Percentiles rank a stretch among this genome's conserved stretches.
Evolutionary conservation across 1,284 basidiomycete species (phyloP).

Genomic region (Sporisorium sorghi): DNA sequence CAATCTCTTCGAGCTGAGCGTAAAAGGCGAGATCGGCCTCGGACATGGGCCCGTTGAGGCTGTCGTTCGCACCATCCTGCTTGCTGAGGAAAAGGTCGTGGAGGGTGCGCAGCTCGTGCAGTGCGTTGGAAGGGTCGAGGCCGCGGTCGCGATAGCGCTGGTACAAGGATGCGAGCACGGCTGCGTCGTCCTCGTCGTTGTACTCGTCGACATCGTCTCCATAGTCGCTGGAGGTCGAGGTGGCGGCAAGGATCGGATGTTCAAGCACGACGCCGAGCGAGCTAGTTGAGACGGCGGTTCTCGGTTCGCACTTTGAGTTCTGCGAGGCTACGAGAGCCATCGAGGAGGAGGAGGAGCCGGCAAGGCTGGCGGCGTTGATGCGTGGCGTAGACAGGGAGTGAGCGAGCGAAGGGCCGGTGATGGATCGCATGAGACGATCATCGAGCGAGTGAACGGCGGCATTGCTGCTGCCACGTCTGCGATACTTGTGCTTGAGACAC

Average conservation of each 20-base stretch:
- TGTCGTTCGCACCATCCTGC: constrained; percentile 39
- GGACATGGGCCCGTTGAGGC: constrained; percentile 47
- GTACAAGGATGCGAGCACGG: constrained; percentile 53
- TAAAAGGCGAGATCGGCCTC: constrained; percentile 56
- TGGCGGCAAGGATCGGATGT: constrained; percentile 13
- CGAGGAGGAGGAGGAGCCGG: neutral
- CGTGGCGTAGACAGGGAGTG: constrained; percentile 12
- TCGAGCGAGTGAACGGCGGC: constrained; percentile 35
- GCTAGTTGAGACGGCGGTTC: constrained; percentile 11
- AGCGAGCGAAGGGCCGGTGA: constrained; percentile 10
- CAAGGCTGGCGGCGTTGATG: constrained; percentile 6
- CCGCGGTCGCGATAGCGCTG: constrained; percentile 57
- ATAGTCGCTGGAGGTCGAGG: constrained; percentile 16
- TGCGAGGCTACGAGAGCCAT: neutral
- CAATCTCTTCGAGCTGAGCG: constrained; percentile 59
- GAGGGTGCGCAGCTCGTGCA: constrained; percentile 57
- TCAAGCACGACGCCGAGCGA: constrained; percentile 32
- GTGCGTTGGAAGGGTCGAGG: constrained; percentile 57
- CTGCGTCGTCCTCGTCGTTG: constrained; percentile 42
- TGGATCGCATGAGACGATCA: constrained; percentile 38
- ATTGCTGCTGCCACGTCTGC: constrained; percentile 37
- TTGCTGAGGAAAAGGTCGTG: constrained; percentile 63
- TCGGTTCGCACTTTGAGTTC: neutral
- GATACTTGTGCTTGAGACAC: constrained; percentile 73
- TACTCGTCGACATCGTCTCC: constrained; percentile 22